Percentiles rank a stretch among this genome's conserved stretches.
Evolutionary conservation across 2,329 filamentous ascomycete genomes (phyloP).

Genomic region (Botryotinia globosa): DNA sequence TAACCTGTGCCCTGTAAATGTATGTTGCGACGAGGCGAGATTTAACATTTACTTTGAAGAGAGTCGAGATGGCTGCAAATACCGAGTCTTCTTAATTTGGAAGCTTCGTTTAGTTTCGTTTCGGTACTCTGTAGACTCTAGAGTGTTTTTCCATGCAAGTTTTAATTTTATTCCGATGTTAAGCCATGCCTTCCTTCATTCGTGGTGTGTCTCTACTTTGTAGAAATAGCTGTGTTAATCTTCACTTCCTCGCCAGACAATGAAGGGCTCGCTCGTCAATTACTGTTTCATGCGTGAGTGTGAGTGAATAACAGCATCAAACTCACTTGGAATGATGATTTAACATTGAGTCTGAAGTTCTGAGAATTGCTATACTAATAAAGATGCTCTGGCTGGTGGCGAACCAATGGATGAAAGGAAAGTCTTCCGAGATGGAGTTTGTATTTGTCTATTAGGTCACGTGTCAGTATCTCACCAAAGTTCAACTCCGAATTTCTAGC

Average conservation of each 20-base stretch:
- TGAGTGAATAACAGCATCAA: background rate
- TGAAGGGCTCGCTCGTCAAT: background rate
- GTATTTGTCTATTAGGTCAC: background rate
- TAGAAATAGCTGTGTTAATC: background rate
- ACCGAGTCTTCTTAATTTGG: background rate
- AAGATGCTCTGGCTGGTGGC: background rate
- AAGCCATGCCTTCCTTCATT: background rate
- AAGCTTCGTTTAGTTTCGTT: background rate
- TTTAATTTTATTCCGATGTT: background rate
- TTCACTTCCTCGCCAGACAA: background rate
- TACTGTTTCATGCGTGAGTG: too few relatives aligned
- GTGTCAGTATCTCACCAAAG: background rate
- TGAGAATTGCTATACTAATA: background rate
- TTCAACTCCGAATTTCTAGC: background rate
- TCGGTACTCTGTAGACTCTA: too few relatives aligned
- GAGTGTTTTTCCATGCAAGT: background rate
- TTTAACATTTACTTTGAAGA: background rate
- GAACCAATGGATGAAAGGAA: background rate
- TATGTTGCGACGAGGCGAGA: background rate
- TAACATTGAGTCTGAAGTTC: background rate
- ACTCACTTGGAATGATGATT: background rate
- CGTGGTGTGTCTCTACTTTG: too few relatives aligned
- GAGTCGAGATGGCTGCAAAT: background rate
- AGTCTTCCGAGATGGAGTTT: conserved; percentile 1
- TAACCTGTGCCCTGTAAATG: background rate